Evolutionary conservation across 169 alveolate species (phyloP).

Genomic region (Plasmodium coatneyi): DNA sequence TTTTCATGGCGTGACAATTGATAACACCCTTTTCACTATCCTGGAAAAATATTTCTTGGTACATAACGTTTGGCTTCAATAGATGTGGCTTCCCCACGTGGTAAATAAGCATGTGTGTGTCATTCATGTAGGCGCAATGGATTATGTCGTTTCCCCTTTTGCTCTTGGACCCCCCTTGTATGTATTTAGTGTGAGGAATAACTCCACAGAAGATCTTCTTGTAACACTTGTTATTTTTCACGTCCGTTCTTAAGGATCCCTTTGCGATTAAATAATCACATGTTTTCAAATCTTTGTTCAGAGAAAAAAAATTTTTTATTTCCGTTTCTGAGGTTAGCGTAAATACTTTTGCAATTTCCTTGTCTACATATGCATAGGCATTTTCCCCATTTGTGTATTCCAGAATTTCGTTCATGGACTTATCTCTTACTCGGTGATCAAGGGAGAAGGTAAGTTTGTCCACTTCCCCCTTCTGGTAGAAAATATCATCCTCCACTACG

Average conservation of each 20-base stretch:
- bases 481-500: slow-evolving; percentile 15
- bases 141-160: not conserved
- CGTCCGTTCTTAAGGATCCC: not conserved
- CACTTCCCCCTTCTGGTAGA: slow-evolving; percentile 8
- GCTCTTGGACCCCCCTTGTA: not conserved
- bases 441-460: slow-evolving; percentile 30
- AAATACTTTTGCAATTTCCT: not conserved
- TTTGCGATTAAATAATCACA: not conserved
- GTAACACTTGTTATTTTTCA: not conserved
- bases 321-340: not conserved
- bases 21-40: slow-evolving; percentile 16
- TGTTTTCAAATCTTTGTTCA: not conserved
- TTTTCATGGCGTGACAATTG: slow-evolving; percentile 20
- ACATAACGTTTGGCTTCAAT: slow-evolving; percentile 22
- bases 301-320: slow-evolving; percentile 17
- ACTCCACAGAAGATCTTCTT: slow-evolving; percentile 21
- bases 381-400: slow-evolving; percentile 19
- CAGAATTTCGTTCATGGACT: not conserved
- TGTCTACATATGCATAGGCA: slow-evolving; percentile 16
- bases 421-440: slow-evolving; percentile 34
- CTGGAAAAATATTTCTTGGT: slow-evolving; percentile 40
- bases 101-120: slow-evolving; percentile 6
- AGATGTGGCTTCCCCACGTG: slow-evolving; percentile 4
- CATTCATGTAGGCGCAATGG: slow-evolving; percentile 26
- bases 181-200: not conserved